Base-by-base conservation (phyloP, 371 early-diverging fungal species). In the Umbelopsis sp. region DNA sequence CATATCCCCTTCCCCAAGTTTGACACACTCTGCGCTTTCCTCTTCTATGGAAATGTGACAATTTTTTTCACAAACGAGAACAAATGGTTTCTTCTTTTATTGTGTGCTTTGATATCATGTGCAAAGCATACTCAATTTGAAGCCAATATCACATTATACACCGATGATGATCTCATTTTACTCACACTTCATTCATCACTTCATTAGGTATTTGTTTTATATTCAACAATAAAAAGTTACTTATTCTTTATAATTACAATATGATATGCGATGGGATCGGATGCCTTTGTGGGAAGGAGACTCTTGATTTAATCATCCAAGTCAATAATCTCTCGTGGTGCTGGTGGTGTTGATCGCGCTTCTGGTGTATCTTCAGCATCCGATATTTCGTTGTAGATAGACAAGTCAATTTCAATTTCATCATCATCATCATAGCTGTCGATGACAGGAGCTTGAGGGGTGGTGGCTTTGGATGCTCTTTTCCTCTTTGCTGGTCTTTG, bases 31-130 rank as follows among this genome's bases (percentile, higher is more conserved):
- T 57, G 57, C 57, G 35, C 57, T 35, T 29, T 57, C 57, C 57
- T 35, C 1, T 24, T 57, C 57, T 18, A 57, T 57, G 57, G 57
- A 57, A 22, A 16, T 25, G 57, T 57, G 57, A 57, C 57, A 57
- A 57, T 57, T 57, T 57, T 57, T 57, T 57, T 57, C 57, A 57
- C 57, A 57, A 57, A 57, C 57, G 35, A 57, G 57, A 57, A 25
- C 18, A 16, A 57, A 24, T 35, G 57, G 41, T 29, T n/a, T 35
- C 57, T 35, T 57, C 22, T 22, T 32, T 37, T 38, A 57, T 35
- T 57, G 37, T 57, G 57, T 57, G 57, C 57, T 57, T 6, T 57
- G 57, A 57, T 32, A 32, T 35, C 18, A 18, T 32, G 29, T 57
- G 57, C 29, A 57, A 57, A 57, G 57, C 57, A 57, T 35, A 57